These are phyloP conservation scores for Daldinia grandis DNA, from an alignment of 495 filamentous ascomycete genomes.

Conservation along the genomic window DNA sequence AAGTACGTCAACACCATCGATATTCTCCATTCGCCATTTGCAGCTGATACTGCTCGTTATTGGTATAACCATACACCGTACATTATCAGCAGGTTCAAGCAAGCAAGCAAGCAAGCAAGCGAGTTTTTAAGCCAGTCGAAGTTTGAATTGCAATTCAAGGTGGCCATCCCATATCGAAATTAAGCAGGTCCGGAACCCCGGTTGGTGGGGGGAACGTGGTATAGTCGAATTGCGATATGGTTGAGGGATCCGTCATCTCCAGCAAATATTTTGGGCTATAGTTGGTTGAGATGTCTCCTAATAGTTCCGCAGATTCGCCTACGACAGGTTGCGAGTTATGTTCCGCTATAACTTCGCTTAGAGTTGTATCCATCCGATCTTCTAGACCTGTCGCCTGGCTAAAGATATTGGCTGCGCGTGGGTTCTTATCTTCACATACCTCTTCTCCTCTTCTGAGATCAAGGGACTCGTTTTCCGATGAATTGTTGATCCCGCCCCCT, in stretches of 20 bases:
- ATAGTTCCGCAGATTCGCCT: not conserved
- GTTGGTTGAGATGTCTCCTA: not conserved
- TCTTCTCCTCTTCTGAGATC: not conserved
- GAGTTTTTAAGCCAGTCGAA: not conserved
- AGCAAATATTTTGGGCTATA: not conserved
- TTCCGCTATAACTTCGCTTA: not conserved
- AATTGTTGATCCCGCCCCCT: not conserved
- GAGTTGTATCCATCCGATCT: not conserved
- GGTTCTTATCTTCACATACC: constrained; percentile 3
- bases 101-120: not conserved
- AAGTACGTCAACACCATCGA: not conserved
- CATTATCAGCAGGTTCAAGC: not conserved
- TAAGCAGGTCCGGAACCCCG: constrained; percentile 14
- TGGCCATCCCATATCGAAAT: constrained; percentile 30
- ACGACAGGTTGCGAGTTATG: not conserved
- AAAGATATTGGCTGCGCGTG: not conserved
- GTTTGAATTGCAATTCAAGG: constrained; percentile 1
- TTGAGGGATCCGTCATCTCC: not conserved
- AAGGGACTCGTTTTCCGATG: not conserved
- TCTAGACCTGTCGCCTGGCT: not conserved
- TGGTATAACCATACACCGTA: not conserved
- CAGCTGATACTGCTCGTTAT: not conserved
- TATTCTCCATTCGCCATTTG: not conserved
- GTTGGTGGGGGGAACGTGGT: not conserved
- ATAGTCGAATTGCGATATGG: constrained; percentile 14